Percentiles rank a stretch among this genome's conserved stretches.
Evolutionary conservation across 2,329 filamentous ascomycete genomes (phyloP).

Genomic region (Colletotrichum magnum): DNA sequence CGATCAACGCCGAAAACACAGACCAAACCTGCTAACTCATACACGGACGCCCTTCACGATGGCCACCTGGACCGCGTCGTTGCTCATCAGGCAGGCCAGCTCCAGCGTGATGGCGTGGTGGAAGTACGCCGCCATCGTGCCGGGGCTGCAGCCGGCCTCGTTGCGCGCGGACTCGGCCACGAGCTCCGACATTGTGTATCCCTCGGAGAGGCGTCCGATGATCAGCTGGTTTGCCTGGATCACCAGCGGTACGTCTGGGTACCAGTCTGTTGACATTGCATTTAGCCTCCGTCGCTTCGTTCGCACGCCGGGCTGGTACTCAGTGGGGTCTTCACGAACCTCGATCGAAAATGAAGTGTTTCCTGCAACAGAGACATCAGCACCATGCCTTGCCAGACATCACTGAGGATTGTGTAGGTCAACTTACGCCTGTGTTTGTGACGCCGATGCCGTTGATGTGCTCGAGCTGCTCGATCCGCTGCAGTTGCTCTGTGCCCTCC

Average conservation of each 20-base stretch:
- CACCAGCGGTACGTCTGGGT: slow-evolving; percentile 36
- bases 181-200: slow-evolving; percentile 28
- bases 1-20: slow-evolving; percentile 13
- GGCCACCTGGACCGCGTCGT: slow-evolving; percentile 33
- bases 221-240: slow-evolving; percentile 38
- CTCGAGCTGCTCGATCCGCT: slow-evolving; percentile 37
- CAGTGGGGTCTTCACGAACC: slow-evolving; percentile 15
- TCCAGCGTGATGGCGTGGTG: slow-evolving; percentile 34
- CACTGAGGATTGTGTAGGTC: not conserved
- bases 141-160: slow-evolving; percentile 31
- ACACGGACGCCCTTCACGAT: slow-evolving; percentile 33
- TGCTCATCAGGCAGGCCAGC: slow-evolving; percentile 37
- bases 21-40: not conserved
- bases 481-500: slow-evolving; percentile 31
- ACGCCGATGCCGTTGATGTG: not conserved
- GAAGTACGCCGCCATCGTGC: slow-evolving; percentile 39
- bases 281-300: not conserved
- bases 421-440: slow-evolving; percentile 6
- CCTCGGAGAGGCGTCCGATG: slow-evolving; percentile 34
- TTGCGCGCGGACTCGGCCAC: slow-evolving; percentile 32
- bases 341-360: slow-evolving; percentile 37
- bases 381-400: not conserved
- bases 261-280: slow-evolving; percentile 17
- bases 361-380: slow-evolving; percentile 17
- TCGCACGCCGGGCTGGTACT: not conserved